Percentiles rank a stretch among this genome's conserved stretches.
Conservation (phyloP, 2,329 filamentous ascomycete genomes). For the Alternaria gansuensis region DNA sequence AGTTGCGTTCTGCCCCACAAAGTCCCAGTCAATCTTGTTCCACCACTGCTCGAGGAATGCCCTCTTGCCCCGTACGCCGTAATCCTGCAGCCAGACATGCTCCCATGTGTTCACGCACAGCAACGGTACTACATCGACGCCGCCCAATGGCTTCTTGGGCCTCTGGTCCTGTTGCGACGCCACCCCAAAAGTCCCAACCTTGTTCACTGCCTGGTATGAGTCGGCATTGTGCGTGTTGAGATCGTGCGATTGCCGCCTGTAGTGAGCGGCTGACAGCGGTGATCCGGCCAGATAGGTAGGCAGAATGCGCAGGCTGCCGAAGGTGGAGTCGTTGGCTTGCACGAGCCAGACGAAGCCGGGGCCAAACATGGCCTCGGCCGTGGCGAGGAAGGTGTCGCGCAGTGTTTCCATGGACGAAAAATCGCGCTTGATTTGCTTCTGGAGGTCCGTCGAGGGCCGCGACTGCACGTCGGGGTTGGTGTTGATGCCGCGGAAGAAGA, state of each 20-base stretch:
- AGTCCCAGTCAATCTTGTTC: slow-evolving; percentile 84
- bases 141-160: slow-evolving; percentile 67
- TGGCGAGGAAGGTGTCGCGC: slow-evolving; percentile 78
- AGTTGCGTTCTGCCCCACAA: slow-evolving; percentile 61
- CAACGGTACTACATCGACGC: slow-evolving; percentile 75
- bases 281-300: slow-evolving; percentile 91
- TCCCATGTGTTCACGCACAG: slow-evolving; percentile 97
- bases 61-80: slow-evolving; percentile 77
- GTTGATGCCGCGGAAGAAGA: slow-evolving; percentile 74
- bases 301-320: slow-evolving; percentile 71
- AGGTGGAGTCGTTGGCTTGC: slow-evolving; percentile 56
- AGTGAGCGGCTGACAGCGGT: slow-evolving; percentile 85
- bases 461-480: slow-evolving; percentile 38
- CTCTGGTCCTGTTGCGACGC: slow-evolving; percentile 39
- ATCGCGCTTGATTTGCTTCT: slow-evolving; percentile 68
- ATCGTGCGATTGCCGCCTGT: slow-evolving; percentile 73
- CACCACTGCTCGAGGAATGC: slow-evolving; percentile 84
- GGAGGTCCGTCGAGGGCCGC: slow-evolving; percentile 61
- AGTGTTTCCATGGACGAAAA: slow-evolving; percentile 88
- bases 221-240: slow-evolving; percentile 68
- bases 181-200: slow-evolving; percentile 53
- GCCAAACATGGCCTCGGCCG: slow-evolving; percentile 90
- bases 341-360: slow-evolving; percentile 98
- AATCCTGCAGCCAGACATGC: slow-evolving; percentile 89
- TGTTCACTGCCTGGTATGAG: slow-evolving; percentile 47